Evolutionary conservation across 2,329 filamentous ascomycete species (phyloP).

Genomic region (Arthrobotrys sphaeroides): DNA sequence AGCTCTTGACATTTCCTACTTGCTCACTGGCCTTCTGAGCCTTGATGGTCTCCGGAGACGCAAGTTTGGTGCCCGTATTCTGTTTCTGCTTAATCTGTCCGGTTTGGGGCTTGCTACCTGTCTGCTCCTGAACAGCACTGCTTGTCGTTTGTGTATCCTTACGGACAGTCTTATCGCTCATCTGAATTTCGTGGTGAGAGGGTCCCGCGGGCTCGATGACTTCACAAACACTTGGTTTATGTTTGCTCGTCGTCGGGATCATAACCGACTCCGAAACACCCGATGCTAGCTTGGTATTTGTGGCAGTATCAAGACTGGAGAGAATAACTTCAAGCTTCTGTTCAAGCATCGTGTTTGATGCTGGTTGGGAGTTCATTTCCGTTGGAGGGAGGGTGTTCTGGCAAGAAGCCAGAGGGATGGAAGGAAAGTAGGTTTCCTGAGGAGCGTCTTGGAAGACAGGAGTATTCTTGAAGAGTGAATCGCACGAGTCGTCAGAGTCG

Average conservation of each 20-base stretch:
- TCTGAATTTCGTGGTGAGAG: background rate
- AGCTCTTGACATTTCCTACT: constrained; percentile 3
- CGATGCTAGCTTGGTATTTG: background rate
- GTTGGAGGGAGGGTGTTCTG: constrained; percentile 1
- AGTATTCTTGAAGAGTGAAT: constrained; percentile 35
- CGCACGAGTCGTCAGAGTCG: constrained; percentile 45
- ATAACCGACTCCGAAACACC: background rate
- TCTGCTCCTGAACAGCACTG: background rate
- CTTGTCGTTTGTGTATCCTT: background rate
- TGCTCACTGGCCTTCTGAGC: background rate
- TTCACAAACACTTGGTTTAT: background rate
- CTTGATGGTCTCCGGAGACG: background rate
- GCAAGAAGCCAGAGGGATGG: background rate
- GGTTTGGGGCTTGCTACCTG: background rate
- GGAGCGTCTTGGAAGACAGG: constrained; percentile 20
- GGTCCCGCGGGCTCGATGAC: background rate
- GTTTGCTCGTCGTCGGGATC: background rate
- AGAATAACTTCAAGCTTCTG: background rate
- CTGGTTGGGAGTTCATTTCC: background rate
- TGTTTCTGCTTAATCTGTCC: background rate
- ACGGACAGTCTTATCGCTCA: background rate
- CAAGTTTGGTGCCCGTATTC: background rate
- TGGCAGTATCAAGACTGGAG: background rate
- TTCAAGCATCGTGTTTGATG: background rate
- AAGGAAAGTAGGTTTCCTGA: constrained; percentile 6